These are phyloP conservation scores for Penicillium coffeae DNA, from an alignment of 495 filamentous ascomycete genomes.

Conservation along the genomic window DNA sequence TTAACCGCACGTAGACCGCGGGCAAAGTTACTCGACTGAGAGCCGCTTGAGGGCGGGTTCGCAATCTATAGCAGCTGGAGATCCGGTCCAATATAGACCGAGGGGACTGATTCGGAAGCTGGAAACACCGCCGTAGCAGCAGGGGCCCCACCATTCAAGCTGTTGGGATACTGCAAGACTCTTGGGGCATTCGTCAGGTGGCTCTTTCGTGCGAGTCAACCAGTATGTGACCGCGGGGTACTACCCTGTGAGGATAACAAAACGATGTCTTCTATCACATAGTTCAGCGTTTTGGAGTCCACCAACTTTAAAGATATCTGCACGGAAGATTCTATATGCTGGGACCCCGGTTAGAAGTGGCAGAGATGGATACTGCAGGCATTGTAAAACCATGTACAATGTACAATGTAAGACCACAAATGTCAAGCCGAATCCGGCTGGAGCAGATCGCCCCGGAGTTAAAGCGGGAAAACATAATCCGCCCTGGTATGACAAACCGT, in stretches of 20 bases:
- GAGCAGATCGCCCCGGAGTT: slow-evolving; percentile 13
- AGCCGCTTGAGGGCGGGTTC: too few relatives aligned
- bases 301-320: too few relatives aligned
- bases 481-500: slow-evolving; percentile 35
- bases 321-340: too few relatives aligned
- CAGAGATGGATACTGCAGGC: too few relatives aligned
- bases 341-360: too few relatives aligned
- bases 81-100: slow-evolving; percentile 29
- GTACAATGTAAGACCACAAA: not conserved
- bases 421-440: slow-evolving; percentile 22
- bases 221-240: not conserved
- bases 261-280: too few relatives aligned
- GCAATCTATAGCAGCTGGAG: too few relatives aligned
- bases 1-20: too few relatives aligned
- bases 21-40: too few relatives aligned
- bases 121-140: slow-evolving; percentile 8
- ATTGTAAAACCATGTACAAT: too few relatives aligned
- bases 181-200: slow-evolving; percentile 3
- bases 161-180: slow-evolving; percentile 8
- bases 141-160: slow-evolving; percentile 24
- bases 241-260: too few relatives aligned
- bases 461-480: slow-evolving; percentile 42
- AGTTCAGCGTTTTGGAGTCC: too few relatives aligned
- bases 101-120: slow-evolving; percentile 32
- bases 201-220: slow-evolving; percentile 9